Base-by-base conservation (phyloP, 2,329 filamentous ascomycete species). In the Monosporascus sp. region DNA sequence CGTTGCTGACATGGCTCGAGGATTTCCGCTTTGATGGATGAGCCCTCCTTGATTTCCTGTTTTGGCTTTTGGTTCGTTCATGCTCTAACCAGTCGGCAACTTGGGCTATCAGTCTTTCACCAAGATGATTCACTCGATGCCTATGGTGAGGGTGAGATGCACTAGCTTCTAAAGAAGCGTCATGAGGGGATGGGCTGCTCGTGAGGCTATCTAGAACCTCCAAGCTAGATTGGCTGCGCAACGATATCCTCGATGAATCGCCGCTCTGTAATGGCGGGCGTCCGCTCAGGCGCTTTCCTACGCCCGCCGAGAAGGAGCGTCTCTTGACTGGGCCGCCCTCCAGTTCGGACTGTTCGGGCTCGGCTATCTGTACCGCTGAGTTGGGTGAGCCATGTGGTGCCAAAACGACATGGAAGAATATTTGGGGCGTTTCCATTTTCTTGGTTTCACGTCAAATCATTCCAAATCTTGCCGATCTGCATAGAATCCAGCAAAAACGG, bases 1-100 rank as follows among this genome's bases (percentile, higher is more conserved):
- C 53, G 48, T 63, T 62, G 8, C 51, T 43, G 68, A 70, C 45
- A 70, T 72, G 55, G 70, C 71, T 61, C 51, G 66, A 54, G 52
- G 72, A 70, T 65, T 72, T 77, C 61, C 71, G 75, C 56, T 69
- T 74, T 38, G 64, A 63, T 52, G 57, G 61, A 52, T 67, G 66
- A 69, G 75, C 63, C 68, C 71, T 76, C 60, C 65, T 78, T 65
- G 75, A 70, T 65, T 78, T 83, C 49, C 78, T 77, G 9, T 77
- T 71, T 40, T 80, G 78, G 61, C 84, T 84, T 68, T 87, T 89
- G 35, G 77, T 72, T 65, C 86, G 88, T 71, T 97, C 91, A 49
- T 86, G 82, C 61, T 92, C 84, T 40, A 97, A 74, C 93, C 93
- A 97, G 59, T 89, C 84, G 26, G 82, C 79, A 15, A 97, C 85